phyloP scores from a whole-genome alignment of 805 yeast genomes.

The Cyberlindnera galapagoensis region DNA sequence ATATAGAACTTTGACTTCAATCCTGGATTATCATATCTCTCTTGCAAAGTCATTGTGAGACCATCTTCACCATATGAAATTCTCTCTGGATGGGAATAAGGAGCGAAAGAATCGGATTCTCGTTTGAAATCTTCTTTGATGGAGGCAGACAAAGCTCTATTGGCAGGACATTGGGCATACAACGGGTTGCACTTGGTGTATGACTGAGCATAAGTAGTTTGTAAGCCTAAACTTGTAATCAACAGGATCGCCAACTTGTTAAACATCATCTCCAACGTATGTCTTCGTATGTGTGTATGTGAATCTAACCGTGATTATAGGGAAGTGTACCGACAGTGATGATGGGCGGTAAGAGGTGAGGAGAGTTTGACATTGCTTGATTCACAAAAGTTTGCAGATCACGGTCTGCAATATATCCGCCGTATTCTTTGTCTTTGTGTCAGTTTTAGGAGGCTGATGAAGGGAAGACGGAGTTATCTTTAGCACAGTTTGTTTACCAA shows the following conservation, averaged over 20 bases:
- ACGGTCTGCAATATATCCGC: no score
- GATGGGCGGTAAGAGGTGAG: no score
- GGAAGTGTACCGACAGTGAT: no score
- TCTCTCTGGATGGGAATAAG: slow-evolving; percentile 35
- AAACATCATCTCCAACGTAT: background rate
- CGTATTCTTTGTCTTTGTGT: no score
- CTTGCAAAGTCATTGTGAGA: slow-evolving; percentile 48
- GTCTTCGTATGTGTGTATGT: no score
- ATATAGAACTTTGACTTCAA: slow-evolving; percentile 72
- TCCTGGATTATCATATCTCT: slow-evolving; percentile 73
- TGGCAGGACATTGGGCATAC: slow-evolving; percentile 34
- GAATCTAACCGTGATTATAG: no score
- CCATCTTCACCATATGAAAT: slow-evolving; percentile 51
- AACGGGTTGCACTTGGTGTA: slow-evolving; percentile 40
- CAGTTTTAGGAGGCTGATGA: no score
- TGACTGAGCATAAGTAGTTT: slow-evolving; percentile 11
- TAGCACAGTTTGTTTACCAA: no score
- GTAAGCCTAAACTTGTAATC: background rate
- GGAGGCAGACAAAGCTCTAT: slow-evolving; percentile 58
- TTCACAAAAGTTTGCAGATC: no score
- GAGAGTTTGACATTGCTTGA: no score
- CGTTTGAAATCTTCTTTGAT: slow-evolving; percentile 45
- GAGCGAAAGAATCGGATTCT: slow-evolving; percentile 37
- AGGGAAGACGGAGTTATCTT: no score
- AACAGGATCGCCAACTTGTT: background rate